phyloP scores from a whole-genome alignment of 208 protist genomes.

The Leishmania turanica region DNA sequence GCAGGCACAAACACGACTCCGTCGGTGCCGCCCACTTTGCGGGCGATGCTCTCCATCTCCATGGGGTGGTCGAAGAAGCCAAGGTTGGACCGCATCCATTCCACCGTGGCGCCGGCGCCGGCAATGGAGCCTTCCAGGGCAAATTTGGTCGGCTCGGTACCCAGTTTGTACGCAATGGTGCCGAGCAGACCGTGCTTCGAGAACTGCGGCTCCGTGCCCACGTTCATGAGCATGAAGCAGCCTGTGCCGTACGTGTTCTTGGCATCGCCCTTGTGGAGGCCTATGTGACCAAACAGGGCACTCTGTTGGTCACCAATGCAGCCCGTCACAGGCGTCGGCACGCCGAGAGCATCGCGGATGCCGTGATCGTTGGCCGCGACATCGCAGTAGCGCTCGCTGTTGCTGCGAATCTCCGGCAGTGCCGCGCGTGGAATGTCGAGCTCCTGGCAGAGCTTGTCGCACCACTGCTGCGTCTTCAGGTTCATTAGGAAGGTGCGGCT shows the following conservation, averaged over 20 bases:
- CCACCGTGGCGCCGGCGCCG: slow-evolving; percentile 87
- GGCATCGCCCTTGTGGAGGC: slow-evolving; percentile 89
- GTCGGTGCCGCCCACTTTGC: slow-evolving; percentile 58
- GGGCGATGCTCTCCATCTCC: slow-evolving; percentile 72
- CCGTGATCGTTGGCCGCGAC: slow-evolving; percentile 41
- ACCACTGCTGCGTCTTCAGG: slow-evolving; percentile 95
- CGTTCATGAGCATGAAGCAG: slow-evolving; percentile 98
- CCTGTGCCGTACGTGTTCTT: slow-evolving; percentile 99
- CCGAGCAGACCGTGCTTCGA: slow-evolving; percentile 95
- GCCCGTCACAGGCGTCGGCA: slow-evolving; percentile 67
- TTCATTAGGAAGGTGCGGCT: slow-evolving; percentile 98
- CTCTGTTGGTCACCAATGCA: slow-evolving; percentile 98
- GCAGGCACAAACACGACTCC: slow-evolving; percentile 98
- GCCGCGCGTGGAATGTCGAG: slow-evolving; percentile 81
- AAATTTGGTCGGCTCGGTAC: slow-evolving; percentile 51
- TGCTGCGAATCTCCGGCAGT: slow-evolving; percentile 94
- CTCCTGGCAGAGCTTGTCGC: slow-evolving; percentile 75
- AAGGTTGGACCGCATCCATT: slow-evolving; percentile 96
- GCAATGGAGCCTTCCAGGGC: slow-evolving; percentile 94
- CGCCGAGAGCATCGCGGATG: slow-evolving; percentile 35
- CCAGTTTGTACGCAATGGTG: slow-evolving; percentile 96
- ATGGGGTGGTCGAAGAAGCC: slow-evolving; percentile 64
- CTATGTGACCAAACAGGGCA: slow-evolving; percentile 96
- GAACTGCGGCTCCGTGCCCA: slow-evolving; percentile 80
- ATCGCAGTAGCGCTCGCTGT: slow-evolving; percentile 69